Base-by-base conservation (phyloP, 176 grass and related monocot species). In the Pontederia paniculata region DNA sequence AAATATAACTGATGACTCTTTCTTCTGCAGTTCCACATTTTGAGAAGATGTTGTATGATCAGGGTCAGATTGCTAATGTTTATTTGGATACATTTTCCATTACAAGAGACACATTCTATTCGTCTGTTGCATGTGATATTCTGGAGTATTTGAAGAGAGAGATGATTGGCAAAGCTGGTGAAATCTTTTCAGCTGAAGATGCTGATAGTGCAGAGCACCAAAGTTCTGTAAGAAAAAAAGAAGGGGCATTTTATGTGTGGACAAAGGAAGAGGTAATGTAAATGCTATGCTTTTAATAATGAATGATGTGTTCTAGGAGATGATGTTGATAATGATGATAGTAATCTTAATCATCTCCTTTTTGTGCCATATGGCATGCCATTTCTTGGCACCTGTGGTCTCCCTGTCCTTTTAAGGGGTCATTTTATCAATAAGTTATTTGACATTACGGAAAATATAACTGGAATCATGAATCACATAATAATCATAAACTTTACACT, bases 31-130 rank as follows among this genome's bases (percentile, higher is more conserved):
- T 96, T 70, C 91, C 91, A 31, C 91, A 96, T 76, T 96, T 96
- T 73, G 91, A 96, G 72, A 89, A 96, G 76, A 96, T 96, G 91
- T 44, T 96, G 62, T 96, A 96, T 11, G 91, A 96, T 67, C 91
- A 96, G 68, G 85, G 85, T 49, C 91, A 96, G 61, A 73, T 96
- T 59, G 74, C 83, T 31, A 89, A 96, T 76, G 76, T 81, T 13
- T 96, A 89, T 62, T 67, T 96, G 52, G 85, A 96, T 70, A 76
- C 79, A 50, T 96, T 83, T 81, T 56, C 77, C 42, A 86, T 96
- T 14, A 89, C 82, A 21, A 63, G 77, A 58, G 85, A 96, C 16
- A 63, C 74, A 42, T 78, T 76, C 51, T 96, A 96, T 64, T 75
- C 76, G 72, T 83, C 50, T 46, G 68, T 83, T 67, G 76, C 79